phyloP scores from a whole-genome alignment of 1,284 basidiomycete species.

The Coniophora puteana region DNA sequence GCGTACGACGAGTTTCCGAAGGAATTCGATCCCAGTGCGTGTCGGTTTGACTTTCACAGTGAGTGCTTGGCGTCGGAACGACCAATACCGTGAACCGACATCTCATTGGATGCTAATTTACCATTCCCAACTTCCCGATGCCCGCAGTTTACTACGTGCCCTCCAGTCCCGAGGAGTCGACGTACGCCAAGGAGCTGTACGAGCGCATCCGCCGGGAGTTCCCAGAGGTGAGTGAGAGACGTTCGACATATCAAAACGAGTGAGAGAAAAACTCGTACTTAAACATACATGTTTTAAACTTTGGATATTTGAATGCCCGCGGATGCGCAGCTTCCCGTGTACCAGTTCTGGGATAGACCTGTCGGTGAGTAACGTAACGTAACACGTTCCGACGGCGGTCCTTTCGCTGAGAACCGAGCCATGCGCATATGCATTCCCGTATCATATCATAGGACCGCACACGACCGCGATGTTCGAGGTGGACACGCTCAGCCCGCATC shows the following conservation, averaged over 20 bases:
- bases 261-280: too few relatives aligned
- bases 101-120: not conserved
- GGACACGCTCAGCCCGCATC: constrained; percentile 32
- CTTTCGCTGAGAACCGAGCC: too few relatives aligned
- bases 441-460: constrained; percentile 28
- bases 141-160: constrained; percentile 62
- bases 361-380: constrained; percentile 39
- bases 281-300: too few relatives aligned
- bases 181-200: constrained; percentile 58
- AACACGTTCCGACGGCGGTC: not conserved
- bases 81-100: too few relatives aligned
- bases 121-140: constrained; percentile 2
- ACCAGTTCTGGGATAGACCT: constrained; percentile 60
- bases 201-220: constrained; percentile 65
- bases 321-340: constrained; percentile 54
- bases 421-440: constrained; percentile 1
- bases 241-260: too few relatives aligned
- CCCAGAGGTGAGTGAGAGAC: constrained; percentile 60
- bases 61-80: constrained; percentile 27
- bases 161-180: constrained; percentile 37
- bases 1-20: constrained; percentile 52
- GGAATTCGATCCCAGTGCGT: constrained; percentile 43
- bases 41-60: constrained; percentile 71
- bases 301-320: too few relatives aligned
- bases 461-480: constrained; percentile 41